Percentiles rank a stretch among this genome's conserved stretches.
Evolutionary conservation across 1,284 basidiomycete genomes (phyloP).

Genomic region (Rhodotorula glutinis): DNA sequence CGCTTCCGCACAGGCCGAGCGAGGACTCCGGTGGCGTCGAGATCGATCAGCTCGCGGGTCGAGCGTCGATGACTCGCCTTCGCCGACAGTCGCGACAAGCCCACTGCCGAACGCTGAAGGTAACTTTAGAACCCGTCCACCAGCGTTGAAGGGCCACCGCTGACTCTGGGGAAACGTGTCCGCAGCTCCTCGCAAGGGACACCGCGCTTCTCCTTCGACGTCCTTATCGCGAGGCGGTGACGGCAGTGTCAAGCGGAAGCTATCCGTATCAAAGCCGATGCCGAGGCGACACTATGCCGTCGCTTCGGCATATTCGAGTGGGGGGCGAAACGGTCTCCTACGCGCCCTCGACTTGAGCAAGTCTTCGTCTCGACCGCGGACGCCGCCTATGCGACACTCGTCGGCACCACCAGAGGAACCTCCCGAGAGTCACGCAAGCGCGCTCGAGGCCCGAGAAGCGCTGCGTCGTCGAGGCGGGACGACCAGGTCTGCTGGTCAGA

Average conservation of each 20-base stretch:
- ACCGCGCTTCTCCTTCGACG: slow-evolving; percentile 9
- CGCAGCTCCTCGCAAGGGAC: neutral
- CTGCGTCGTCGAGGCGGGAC: neutral
- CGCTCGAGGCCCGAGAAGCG: slow-evolving; percentile 7
- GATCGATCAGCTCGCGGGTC: neutral
- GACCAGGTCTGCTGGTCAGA: neutral
- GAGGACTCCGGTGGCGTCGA: neutral
- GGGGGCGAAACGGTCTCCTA: neutral
- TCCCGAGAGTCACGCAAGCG: neutral
- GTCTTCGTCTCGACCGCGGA: slow-evolving; percentile 12
- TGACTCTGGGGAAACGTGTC: too few species aligned
- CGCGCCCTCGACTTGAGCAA: slow-evolving; percentile 1
- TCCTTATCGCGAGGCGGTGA: slow-evolving; percentile 6
- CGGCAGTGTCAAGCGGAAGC: slow-evolving; percentile 15
- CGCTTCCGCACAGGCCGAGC: neutral
- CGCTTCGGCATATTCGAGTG: neutral
- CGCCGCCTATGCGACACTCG: slow-evolving; percentile 23
- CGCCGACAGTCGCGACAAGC: neutral
- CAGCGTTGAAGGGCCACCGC: neutral
- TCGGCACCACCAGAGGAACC: slow-evolving; percentile 33
- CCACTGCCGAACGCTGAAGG: neutral
- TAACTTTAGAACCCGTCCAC: neutral
- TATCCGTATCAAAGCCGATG: slow-evolving; percentile 13
- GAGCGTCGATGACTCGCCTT: neutral
- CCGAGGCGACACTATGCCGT: slow-evolving; percentile 32